Base-by-base conservation (phyloP, 805 yeast genomes). In the Kuraishia floccosa region DNA sequence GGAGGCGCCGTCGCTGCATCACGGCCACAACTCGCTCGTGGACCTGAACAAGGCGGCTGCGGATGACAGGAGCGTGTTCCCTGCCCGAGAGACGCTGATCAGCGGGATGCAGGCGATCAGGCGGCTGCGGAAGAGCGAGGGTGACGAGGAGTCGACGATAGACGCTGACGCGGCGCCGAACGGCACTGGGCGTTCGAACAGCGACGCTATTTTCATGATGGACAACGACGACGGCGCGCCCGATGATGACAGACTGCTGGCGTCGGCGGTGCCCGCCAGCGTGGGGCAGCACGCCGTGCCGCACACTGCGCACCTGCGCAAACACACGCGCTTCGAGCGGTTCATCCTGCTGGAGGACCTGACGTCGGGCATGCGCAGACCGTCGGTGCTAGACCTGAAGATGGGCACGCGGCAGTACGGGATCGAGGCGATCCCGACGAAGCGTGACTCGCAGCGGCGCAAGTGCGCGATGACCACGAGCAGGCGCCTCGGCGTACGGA, bases 351-450 rank as follows among this genome's bases (percentile, higher is more conserved):
- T 91, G 30, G 98, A 93, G 49, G 99, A 91, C 56, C 58, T 91
- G 30, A 91, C 97, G 0, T 68, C 76, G 33, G 83, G 84, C 16
- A 74, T 89, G 76, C 60, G 56, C 19, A 70, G 69, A 39, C 96
- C 98, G 1, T 87, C 96, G 49, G 97, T 89, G 1, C 58, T 91
- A 30, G 99, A 91, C 55, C 62, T 91, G 43, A 91, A 91, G 50
- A 91, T 91, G 97, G 99, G 99, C 1, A 89, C 99, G 0, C 66
- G 99, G 35, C 99, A 91, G 54, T 91, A 91, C 46, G 98, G 99
- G 7, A 79, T 89, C n/a, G 94, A 86, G 39, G 96, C 97, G 0
- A 64, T 66, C 5, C 51, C 56, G 10, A 57, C 73, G 30, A 91
- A 91, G 54, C 79, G 76, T 46, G 49, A 58, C 29, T 83, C 95